Evolutionary conservation across 2,329 filamentous ascomycete genomes (phyloP).

Genomic region (Talaromyces funiculosus): DNA sequence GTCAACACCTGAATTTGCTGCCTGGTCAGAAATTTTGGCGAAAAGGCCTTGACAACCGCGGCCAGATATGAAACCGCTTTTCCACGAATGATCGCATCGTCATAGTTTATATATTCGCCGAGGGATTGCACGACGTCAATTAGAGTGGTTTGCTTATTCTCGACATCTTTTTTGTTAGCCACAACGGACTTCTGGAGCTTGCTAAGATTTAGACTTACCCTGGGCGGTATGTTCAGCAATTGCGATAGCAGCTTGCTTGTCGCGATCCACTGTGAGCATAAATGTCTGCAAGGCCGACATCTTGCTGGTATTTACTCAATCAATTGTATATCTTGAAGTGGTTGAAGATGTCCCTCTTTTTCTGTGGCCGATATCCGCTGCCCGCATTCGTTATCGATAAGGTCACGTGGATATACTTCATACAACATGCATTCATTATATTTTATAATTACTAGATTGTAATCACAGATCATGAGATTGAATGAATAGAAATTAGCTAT

Average conservation of each 20-base stretch:
- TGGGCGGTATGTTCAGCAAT: slow-evolving; percentile 42
- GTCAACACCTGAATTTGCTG: slow-evolving; percentile 59
- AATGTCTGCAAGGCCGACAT: slow-evolving; percentile 47
- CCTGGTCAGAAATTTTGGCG: slow-evolving; percentile 51
- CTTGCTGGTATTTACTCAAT: slow-evolving; percentile 17
- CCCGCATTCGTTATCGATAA: slow-evolving; percentile 30
- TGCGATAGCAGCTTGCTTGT: slow-evolving; percentile 41
- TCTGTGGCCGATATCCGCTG: slow-evolving; percentile 19
- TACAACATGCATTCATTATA: neutral
- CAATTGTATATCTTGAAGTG: neutral
- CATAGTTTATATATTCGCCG: slow-evolving; percentile 62
- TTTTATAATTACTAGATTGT: neutral
- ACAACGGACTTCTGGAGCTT: neutral
- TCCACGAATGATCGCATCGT: slow-evolving; percentile 55
- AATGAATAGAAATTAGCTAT: neutral
- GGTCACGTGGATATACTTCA: slow-evolving; percentile 21
- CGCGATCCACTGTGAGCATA: slow-evolving; percentile 43
- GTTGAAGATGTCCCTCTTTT: slow-evolving; percentile 15
- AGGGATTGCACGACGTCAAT: slow-evolving; percentile 59
- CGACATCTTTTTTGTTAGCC: slow-evolving; percentile 44
- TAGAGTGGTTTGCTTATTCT: slow-evolving; percentile 55
- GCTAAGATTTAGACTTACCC: slow-evolving; percentile 27
- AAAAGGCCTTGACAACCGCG: slow-evolving; percentile 43
- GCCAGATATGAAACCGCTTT: slow-evolving; percentile 49
- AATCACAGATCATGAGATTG: neutral